phyloP scores from a whole-genome alignment of 2,329 filamentous ascomycete species.

The Metarhizium album region DNA sequence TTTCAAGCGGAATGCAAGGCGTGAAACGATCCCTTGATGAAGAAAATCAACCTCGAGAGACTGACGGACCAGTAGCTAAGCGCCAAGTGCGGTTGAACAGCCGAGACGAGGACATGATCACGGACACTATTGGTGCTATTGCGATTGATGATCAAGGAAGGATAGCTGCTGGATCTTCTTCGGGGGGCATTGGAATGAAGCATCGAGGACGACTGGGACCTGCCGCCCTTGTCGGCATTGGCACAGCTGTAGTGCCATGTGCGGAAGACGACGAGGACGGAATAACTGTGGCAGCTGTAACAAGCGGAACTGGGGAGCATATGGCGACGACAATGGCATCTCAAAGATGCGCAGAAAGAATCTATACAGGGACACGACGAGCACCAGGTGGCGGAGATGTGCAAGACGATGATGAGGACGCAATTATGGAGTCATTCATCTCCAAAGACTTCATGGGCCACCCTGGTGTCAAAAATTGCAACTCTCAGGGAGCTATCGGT shows the following conservation, averaged over 20 bases:
- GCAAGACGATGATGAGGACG: slow-evolving; percentile 64
- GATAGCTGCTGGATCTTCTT: slow-evolving; percentile 91
- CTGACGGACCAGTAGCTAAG: slow-evolving; percentile 2
- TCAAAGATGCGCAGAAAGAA: slow-evolving; percentile 70
- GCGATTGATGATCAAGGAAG: slow-evolving; percentile 77
- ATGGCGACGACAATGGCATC: slow-evolving; percentile 95
- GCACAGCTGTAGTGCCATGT: slow-evolving; percentile 76
- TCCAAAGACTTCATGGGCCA: slow-evolving; percentile 87
- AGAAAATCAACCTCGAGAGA: slow-evolving; percentile 3
- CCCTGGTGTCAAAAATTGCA: slow-evolving; percentile 69
- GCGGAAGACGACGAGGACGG: slow-evolving; percentile 59
- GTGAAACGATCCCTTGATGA: slow-evolving; percentile 22
- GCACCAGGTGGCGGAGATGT: slow-evolving; percentile 50
- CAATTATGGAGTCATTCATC: slow-evolving; percentile 65
- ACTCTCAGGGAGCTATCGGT: slow-evolving; percentile 80
- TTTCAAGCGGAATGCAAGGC: slow-evolving; percentile 11
- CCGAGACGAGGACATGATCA: slow-evolving; percentile 52
- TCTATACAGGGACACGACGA: slow-evolving; percentile 61
- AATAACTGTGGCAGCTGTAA: slow-evolving; percentile 69
- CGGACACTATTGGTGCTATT: slow-evolving; percentile 92
- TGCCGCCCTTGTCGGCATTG: slow-evolving; percentile 84
- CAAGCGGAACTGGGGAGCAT: slow-evolving; percentile 92
- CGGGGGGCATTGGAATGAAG: slow-evolving; percentile 97
- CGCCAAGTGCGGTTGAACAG: slow-evolving; percentile 15
- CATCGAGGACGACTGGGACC: slow-evolving; percentile 84